A percentile compares a stretch with the other conserved stretches of the same genome.
phyloP scores from a whole-genome alignment of 495 filamentous ascomycete species.

The Cercophora sp. region DNA sequence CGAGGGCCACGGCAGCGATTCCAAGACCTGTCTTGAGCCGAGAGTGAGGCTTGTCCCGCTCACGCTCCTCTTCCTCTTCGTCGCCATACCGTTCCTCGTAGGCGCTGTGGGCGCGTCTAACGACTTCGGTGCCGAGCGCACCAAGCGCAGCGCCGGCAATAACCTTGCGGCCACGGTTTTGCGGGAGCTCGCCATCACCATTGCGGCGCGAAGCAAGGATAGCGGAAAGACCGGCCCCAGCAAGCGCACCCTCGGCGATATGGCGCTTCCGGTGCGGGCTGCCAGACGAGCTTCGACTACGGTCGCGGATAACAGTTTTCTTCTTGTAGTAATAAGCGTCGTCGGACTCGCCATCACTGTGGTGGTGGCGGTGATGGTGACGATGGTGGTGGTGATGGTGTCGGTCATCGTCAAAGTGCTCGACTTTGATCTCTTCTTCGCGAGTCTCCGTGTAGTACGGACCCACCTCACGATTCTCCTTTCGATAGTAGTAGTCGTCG shows the following conservation, averaged over 20 bases:
- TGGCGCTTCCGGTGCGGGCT: slow-evolving; percentile 66
- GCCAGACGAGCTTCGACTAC: slow-evolving; percentile 33
- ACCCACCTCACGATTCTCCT: slow-evolving; percentile 52
- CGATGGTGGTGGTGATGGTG: slow-evolving; percentile 34
- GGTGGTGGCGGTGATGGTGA: slow-evolving; percentile 33
- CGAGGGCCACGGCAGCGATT: slow-evolving; percentile 74
- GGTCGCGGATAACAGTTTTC: slow-evolving; percentile 45
- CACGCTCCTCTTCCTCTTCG: slow-evolving; percentile 33
- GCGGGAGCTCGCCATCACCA: slow-evolving; percentile 52
- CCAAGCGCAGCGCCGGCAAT: slow-evolving; percentile 78
- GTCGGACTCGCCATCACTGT: slow-evolving; percentile 50
- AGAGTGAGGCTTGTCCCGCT: slow-evolving; percentile 24
- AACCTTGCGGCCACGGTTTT: slow-evolving; percentile 67
- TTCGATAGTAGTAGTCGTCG: slow-evolving; percentile 46
- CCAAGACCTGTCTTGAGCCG: slow-evolving; percentile 67
- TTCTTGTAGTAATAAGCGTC: slow-evolving; percentile 44
- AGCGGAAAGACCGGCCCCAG: slow-evolving; percentile 72
- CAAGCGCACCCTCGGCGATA: slow-evolving; percentile 80
- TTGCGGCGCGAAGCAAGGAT: slow-evolving; percentile 66
- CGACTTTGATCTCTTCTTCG: slow-evolving; percentile 42
- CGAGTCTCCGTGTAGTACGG: slow-evolving; percentile 53
- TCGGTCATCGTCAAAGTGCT: slow-evolving; percentile 46
- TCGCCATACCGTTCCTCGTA: slow-evolving; percentile 63
- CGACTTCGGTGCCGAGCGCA: slow-evolving; percentile 74
- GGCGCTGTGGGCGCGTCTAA: slow-evolving; percentile 66